Percentiles rank a stretch among this genome's conserved stretches.
phyloP scores from a whole-genome alignment of 2,329 filamentous ascomycete genomes.

The Fusarium sp. region DNA sequence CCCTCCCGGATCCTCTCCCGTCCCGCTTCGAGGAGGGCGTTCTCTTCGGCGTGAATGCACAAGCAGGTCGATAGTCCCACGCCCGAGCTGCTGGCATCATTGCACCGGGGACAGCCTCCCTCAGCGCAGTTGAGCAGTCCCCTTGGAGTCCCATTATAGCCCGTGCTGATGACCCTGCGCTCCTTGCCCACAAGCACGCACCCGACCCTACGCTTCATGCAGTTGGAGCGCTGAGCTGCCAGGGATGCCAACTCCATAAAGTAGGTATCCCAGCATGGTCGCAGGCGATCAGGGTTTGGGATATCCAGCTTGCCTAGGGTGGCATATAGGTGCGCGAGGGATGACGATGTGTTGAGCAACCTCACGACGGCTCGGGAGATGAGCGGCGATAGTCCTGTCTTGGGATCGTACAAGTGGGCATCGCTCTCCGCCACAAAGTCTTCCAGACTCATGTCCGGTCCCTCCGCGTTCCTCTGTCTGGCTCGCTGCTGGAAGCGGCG shows the following conservation, averaged over 20 bases:
- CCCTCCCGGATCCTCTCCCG: conserved; percentile 88
- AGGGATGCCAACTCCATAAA: conserved; percentile 98
- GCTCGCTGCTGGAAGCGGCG: conserved; percentile 71
- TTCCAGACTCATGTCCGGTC: conserved; percentile 58
- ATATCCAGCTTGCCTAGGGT: conserved; percentile 82
- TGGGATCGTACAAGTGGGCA: conserved; percentile 77
- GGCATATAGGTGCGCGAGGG: conserved; percentile 76
- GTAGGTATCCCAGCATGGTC: conserved; percentile 95
- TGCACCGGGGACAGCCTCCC: conserved; percentile 91
- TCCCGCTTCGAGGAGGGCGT: conserved; percentile 93
- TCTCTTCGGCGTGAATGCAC: conserved; percentile 98
- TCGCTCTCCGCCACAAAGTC: conserved; percentile 73
- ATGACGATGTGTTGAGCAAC: conserved; percentile 85
- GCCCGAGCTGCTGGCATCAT: conserved; percentile 77
- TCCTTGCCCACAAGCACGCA: conserved; percentile 88
- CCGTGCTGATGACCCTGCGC: conserved; percentile 90
- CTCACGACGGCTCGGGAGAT: conserved; percentile 86
- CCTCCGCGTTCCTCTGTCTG: conserved; percentile 29
- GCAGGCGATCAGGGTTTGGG: conserved; percentile 80
- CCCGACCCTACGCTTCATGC: conserved; percentile 97
- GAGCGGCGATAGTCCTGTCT: conserved; percentile 76
- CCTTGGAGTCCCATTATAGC: conserved; percentile 97
- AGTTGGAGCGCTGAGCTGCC: conserved; percentile 91
- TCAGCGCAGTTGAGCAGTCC: conserved; percentile 91
- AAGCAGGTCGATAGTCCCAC: conserved; percentile 86